A percentile compares a stretch with the other conserved stretches of the same genome.
These are phyloP conservation scores for Parathielavia appendiculata DNA, from an alignment of 495 filamentous ascomycete species.

Conservation along the genomic window DNA sequence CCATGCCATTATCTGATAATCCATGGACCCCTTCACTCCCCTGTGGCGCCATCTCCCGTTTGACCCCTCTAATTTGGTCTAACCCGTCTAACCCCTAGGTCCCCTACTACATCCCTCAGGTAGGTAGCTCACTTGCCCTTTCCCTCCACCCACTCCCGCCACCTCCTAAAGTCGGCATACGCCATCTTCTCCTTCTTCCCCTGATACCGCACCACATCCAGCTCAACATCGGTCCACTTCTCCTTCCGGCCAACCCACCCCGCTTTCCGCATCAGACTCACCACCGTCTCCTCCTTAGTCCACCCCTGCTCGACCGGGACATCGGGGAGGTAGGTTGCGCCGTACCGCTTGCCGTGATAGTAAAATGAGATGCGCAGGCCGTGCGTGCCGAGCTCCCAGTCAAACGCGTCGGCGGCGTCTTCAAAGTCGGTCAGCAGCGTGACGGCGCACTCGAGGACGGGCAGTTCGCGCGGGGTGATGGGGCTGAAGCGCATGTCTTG, in stretches of 20 bases:
- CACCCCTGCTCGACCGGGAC: conserved; percentile 90
- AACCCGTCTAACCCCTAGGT: background rate
- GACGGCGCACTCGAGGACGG: conserved; percentile 61
- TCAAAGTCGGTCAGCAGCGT: conserved; percentile 76
- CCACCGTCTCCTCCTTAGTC: conserved; percentile 87
- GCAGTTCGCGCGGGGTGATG: conserved; percentile 61
- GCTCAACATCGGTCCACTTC: conserved; percentile 70
- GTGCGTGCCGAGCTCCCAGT: conserved; percentile 82
- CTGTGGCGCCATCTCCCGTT: background rate
- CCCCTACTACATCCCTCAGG: background rate
- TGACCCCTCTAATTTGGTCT: background rate
- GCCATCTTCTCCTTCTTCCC: conserved; percentile 64
- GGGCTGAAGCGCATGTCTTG: conserved; percentile 82
- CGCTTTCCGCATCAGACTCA: conserved; percentile 89
- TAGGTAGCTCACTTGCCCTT: background rate
- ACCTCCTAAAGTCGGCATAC: conserved; percentile 69
- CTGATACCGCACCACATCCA: conserved; percentile 74
- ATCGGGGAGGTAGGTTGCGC: conserved; percentile 87
- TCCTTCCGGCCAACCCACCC: conserved; percentile 69
- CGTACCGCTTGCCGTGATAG: conserved; percentile 61
- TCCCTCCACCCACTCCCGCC: conserved; percentile 64
- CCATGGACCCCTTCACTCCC: background rate
- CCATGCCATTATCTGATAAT: background rate
- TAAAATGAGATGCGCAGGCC: conserved; percentile 74
- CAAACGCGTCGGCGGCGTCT: conserved; percentile 62